These are phyloP conservation scores for Globisporangium acanthophoron DNA, from an alignment of 352 stramenopile genomes.

Conservation along the genomic window DNA sequence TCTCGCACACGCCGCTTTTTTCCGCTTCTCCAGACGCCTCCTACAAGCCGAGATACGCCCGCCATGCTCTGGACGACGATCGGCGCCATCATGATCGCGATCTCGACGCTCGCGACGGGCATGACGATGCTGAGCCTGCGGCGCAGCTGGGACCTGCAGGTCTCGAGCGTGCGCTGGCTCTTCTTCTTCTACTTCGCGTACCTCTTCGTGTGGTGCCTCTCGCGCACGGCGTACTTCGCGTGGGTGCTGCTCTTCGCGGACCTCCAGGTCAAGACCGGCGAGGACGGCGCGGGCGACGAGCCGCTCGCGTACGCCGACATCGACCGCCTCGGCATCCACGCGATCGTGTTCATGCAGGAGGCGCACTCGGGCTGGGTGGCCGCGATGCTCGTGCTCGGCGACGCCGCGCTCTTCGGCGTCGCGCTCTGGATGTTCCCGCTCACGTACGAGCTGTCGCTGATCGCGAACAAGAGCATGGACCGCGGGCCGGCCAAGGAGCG, in stretches of 20 bases:
- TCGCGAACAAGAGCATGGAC: constrained; percentile 62
- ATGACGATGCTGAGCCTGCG: constrained; percentile 24
- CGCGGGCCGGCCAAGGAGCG: constrained; percentile 36
- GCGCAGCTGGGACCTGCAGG: constrained; percentile 30
- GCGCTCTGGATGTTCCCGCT: constrained; percentile 57
- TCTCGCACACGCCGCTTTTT: not conserved
- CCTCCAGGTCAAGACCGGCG: constrained; percentile 22
- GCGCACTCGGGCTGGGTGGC: constrained; percentile 22
- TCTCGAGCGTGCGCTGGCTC: constrained; percentile 29
- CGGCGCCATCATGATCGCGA: constrained; percentile 9
- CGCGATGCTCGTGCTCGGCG: constrained; percentile 32
- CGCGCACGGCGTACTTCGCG: constrained; percentile 14
- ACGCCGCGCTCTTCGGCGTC: constrained; percentile 42
- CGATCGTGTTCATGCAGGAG: constrained; percentile 22
- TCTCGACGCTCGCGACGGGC: constrained; percentile 17
- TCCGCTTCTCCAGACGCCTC: not conserved
- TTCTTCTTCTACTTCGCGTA: constrained; percentile 37
- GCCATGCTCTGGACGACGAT: constrained; percentile 27
- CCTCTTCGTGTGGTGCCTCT: constrained; percentile 20
- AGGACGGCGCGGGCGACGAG: constrained; percentile 22
- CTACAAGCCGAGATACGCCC: not conserved
- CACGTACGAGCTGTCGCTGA: constrained; percentile 47
- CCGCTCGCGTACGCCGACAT: constrained; percentile 30
- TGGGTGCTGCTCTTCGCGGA: constrained; percentile 26
- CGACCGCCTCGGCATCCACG: constrained; percentile 46